These are phyloP conservation scores for Ceratocystis ficicola DNA, from an alignment of 2,329 filamentous ascomycete species.

Conservation along the genomic window DNA sequence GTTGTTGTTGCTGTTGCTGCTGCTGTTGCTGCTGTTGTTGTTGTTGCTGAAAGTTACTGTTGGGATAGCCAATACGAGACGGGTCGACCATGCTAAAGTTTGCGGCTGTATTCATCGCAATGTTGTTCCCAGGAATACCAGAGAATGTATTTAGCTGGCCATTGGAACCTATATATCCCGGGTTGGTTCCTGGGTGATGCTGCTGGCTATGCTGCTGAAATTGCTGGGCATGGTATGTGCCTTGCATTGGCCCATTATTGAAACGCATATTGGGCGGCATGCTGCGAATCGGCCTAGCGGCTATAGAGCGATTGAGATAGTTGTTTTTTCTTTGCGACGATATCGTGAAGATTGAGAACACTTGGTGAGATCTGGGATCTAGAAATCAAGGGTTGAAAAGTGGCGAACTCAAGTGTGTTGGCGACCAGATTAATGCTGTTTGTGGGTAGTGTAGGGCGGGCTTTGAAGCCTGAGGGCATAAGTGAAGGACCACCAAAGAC, in stretches of 20 bases:
- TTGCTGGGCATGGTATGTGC: conserved; percentile 36
- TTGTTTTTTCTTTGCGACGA: conserved; percentile 8
- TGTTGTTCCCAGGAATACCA: conserved; percentile 39
- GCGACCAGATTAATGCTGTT: background rate
- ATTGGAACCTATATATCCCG: conserved; percentile 59
- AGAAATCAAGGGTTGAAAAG: background rate
- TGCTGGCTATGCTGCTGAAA: conserved; percentile 41
- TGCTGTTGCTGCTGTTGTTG: conserved; percentile 27
- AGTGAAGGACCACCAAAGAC: background rate
- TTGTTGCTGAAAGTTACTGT: conserved; percentile 31
- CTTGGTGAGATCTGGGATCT: conserved; percentile 1
- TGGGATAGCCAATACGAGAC: conserved; percentile 22
- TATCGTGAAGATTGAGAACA: conserved; percentile 10
- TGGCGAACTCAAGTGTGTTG: background rate
- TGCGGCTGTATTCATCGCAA: conserved; percentile 47
- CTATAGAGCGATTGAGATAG: background rate
- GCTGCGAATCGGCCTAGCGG: conserved; percentile 17
- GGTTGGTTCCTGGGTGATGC: conserved; percentile 48
- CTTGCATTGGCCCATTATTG: conserved; percentile 33
- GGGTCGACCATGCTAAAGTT: conserved; percentile 31
- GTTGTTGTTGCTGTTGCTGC: background rate
- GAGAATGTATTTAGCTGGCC: conserved; percentile 56
- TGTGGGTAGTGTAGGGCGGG: background rate
- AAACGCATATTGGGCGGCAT: conserved; percentile 30
- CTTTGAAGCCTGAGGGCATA: background rate